phyloP scores from a whole-genome alignment of 176 grass and related monocot genomes.

The Musa acuminata region DNA sequence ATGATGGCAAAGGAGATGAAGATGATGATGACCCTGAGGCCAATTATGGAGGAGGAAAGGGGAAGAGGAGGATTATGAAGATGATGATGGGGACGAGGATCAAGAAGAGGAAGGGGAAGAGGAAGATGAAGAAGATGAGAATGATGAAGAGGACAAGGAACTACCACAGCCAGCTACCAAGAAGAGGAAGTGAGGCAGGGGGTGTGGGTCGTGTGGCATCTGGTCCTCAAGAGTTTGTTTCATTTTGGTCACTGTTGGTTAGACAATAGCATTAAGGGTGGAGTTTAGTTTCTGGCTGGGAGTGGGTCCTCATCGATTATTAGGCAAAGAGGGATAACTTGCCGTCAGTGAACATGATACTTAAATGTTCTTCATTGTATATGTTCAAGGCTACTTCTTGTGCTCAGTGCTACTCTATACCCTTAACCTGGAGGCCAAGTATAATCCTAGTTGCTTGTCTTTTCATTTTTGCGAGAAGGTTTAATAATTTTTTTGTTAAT shows the following conservation, averaged over 20 bases:
- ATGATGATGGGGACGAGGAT: not conserved
- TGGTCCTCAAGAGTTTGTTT: not conserved
- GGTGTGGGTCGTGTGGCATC: not conserved
- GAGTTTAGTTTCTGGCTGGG: not conserved
- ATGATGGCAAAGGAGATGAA: slow-evolving; percentile 36
- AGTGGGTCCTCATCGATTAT: not conserved
- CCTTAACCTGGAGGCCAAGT: too few species aligned
- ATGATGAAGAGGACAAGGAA: slow-evolving; percentile 42
- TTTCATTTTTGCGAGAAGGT: too few species aligned
- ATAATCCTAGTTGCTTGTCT: too few species aligned
- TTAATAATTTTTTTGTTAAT: too few species aligned
- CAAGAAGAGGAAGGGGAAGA: slow-evolving; percentile 23
- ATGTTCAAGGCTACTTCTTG: not conserved
- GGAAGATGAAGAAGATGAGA: slow-evolving; percentile 30
- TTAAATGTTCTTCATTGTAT: not conserved
- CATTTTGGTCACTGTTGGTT: not conserved
- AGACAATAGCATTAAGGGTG: not conserved
- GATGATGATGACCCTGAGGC: slow-evolving; percentile 43
- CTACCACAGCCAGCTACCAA: slow-evolving; percentile 43
- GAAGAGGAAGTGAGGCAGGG: slow-evolving; percentile 68
- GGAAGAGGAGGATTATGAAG: slow-evolving; percentile 22
- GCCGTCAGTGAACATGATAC: not conserved
- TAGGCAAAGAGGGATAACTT: not conserved
- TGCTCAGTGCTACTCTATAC: too few species aligned
- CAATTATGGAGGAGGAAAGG: slow-evolving; percentile 40